Evolutionary conservation across 176 grass and related monocot species (phyloP).

Genomic region (Guadua angustifolia): DNA sequence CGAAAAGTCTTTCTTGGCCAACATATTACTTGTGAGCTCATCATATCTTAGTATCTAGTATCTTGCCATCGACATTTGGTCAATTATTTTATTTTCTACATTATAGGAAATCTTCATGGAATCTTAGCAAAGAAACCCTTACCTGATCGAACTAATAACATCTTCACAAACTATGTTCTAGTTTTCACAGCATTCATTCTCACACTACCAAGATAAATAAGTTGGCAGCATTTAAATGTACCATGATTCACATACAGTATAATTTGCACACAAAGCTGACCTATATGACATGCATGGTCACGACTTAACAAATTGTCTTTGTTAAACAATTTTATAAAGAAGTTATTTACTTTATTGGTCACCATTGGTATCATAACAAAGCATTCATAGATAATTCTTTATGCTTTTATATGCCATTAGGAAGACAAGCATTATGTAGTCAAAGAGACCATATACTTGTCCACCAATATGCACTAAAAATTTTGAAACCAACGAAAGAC

Average conservation of each 20-base stretch:
- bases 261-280: neutral
- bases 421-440: slow-evolving; percentile 36
- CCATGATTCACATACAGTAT: neutral
- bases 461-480: slow-evolving; percentile 26
- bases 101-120: neutral
- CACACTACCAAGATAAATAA: neutral
- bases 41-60: neutral
- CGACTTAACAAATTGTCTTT: neutral
- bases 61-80: neutral
- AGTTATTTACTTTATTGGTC: neutral
- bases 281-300: neutral
- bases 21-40: neutral
- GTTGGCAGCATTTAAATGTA: neutral
- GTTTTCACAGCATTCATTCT: neutral
- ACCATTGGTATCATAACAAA: neutral
- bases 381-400: neutral
- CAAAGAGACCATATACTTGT: slow-evolving; percentile 20
- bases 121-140: slow-evolving; percentile 1
- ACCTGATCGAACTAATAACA: neutral
- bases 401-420: slow-evolving; percentile 28
- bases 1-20: neutral
- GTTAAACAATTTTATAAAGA: neutral
- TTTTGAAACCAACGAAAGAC: slow-evolving; percentile 19
- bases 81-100: neutral
- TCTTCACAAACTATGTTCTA: neutral